These are phyloP conservation scores for Hydnomerulius pinastri DNA, from an alignment of 768 basidiomycete genomes.

Conservation along the genomic window DNA sequence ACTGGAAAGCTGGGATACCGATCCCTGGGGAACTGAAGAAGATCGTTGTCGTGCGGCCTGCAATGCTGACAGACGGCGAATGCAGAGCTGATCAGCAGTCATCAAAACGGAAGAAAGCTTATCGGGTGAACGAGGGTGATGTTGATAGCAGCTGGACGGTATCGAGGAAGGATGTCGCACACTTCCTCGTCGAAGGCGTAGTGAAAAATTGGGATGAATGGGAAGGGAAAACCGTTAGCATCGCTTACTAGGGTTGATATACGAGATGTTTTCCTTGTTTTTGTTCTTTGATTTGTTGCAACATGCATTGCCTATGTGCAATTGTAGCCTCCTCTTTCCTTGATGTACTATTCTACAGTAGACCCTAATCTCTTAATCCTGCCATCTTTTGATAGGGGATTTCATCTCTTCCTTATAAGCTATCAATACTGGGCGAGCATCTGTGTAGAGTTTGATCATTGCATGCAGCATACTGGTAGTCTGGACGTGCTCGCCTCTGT, in stretches of 20 bases:
- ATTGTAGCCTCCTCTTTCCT: too few species aligned
- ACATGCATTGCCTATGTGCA: too few species aligned
- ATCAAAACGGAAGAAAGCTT: slow-evolving; percentile 30
- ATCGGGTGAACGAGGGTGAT: slow-evolving; percentile 47
- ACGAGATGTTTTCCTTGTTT: too few species aligned
- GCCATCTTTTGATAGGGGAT: too few species aligned
- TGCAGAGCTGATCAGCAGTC: slow-evolving; percentile 37
- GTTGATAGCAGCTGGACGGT: slow-evolving; percentile 47
- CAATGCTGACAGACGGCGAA: slow-evolving; percentile 58
- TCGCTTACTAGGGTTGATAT: slow-evolving; percentile 49
- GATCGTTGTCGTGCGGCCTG: slow-evolving; percentile 53
- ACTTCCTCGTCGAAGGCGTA: slow-evolving; percentile 57
- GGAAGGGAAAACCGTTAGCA: slow-evolving; percentile 48
- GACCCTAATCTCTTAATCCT: too few species aligned
- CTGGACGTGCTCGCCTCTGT: too few species aligned
- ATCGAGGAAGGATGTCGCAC: slow-evolving; percentile 63
- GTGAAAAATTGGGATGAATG: slow-evolving; percentile 52
- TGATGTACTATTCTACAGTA: too few species aligned
- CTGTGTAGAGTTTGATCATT: too few species aligned
- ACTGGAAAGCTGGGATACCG: slow-evolving; percentile 47
- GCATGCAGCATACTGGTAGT: too few species aligned
- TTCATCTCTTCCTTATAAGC: too few species aligned
- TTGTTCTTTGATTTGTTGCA: too few species aligned
- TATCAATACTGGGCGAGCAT: too few species aligned
- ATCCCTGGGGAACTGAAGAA: slow-evolving; percentile 43